Evolutionary conservation across 192 early-diverging fungal genomes (phyloP).

Genomic region (Rhizophagus clarus): DNA sequence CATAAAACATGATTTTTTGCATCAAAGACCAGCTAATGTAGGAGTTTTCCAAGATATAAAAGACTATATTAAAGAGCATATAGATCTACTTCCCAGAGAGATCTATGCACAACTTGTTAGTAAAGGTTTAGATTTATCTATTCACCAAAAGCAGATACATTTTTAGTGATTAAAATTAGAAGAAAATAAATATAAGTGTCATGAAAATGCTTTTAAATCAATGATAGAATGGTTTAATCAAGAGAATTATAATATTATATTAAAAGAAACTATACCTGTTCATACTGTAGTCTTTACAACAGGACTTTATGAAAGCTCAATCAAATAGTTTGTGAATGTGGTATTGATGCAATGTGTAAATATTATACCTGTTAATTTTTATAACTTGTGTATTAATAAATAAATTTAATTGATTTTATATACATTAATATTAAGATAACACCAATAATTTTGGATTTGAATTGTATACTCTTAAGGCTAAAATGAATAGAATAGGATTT

Average conservation of each 20-base stretch:
- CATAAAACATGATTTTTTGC: no score
- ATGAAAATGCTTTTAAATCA: slow-evolving; percentile 6
- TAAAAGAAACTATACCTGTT: slow-evolving; percentile 1
- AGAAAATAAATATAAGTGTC: background rate
- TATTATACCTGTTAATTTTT: background rate
- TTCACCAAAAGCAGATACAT: slow-evolving; percentile 13
- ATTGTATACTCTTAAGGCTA: background rate
- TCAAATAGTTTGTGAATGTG: background rate
- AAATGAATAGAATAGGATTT: background rate
- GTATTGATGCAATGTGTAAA: slow-evolving; percentile 1
- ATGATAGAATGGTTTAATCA: no score
- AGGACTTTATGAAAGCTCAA: background rate
- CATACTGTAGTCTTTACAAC: background rate
- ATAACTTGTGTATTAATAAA: background rate
- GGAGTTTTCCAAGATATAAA: slow-evolving; percentile 1
- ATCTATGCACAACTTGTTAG: slow-evolving; percentile 15
- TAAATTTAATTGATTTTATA: no score
- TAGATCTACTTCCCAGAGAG: slow-evolving; percentile 4
- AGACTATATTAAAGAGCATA: slow-evolving; percentile 1
- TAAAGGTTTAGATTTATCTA: slow-evolving; percentile 3
- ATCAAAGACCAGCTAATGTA: background rate
- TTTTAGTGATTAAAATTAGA: slow-evolving; percentile 7
- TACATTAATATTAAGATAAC: background rate
- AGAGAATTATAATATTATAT: background rate
- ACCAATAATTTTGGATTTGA: background rate